Percentiles rank a stretch among this genome's conserved stretches.
Conservation (phyloP, 768 basidiomycete species). For the Daedaleopsis nitida region DNA sequence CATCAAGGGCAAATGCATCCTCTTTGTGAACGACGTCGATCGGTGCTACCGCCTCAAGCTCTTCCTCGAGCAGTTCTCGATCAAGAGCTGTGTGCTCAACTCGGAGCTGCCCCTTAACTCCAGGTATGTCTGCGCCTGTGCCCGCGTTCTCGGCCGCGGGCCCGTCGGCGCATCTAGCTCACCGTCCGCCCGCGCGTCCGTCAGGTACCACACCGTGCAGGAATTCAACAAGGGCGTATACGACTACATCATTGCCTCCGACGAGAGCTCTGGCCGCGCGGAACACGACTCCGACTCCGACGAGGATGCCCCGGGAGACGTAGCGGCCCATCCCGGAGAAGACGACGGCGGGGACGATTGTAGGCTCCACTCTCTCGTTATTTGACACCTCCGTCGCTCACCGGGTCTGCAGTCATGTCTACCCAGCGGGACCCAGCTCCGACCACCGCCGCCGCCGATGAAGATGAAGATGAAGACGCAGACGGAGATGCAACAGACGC, state of each 20-base stretch:
- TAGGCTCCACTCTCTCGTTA: constrained; percentile 20
- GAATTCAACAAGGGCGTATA: constrained; percentile 99
- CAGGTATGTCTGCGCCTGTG: constrained; percentile 44
- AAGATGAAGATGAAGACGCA: neutral
- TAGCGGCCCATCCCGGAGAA: constrained; percentile 37
- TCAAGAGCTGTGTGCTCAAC: constrained; percentile 95
- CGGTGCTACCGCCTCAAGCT: constrained; percentile 93
- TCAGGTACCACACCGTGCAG: constrained; percentile 94
- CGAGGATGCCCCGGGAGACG: constrained; percentile 41
- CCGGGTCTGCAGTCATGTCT: constrained; percentile 47
- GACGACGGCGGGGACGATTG: constrained; percentile 42
- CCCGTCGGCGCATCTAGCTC: too few relatives aligned
- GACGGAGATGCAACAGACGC: too few relatives aligned
- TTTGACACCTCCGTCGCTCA: constrained; percentile 20
- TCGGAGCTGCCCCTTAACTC: constrained; percentile 95
- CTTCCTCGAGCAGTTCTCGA: constrained; percentile 97
- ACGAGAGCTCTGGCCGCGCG: constrained; percentile 69
- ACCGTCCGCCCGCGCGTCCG: too few relatives aligned
- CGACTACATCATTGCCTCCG: constrained; percentile 97
- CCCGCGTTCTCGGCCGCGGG: too few relatives aligned
- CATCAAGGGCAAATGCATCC: constrained; percentile 92
- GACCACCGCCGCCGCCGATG: neutral
- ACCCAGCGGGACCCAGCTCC: constrained; percentile 47
- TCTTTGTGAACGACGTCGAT: constrained; percentile 97
- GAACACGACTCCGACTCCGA: constrained; percentile 55